A percentile compares a stretch with the other conserved stretches of the same genome.
Evolutionary conservation across 108 stramenopile genomes (phyloP).

Genomic region (Aurantiochytrium sp.): DNA sequence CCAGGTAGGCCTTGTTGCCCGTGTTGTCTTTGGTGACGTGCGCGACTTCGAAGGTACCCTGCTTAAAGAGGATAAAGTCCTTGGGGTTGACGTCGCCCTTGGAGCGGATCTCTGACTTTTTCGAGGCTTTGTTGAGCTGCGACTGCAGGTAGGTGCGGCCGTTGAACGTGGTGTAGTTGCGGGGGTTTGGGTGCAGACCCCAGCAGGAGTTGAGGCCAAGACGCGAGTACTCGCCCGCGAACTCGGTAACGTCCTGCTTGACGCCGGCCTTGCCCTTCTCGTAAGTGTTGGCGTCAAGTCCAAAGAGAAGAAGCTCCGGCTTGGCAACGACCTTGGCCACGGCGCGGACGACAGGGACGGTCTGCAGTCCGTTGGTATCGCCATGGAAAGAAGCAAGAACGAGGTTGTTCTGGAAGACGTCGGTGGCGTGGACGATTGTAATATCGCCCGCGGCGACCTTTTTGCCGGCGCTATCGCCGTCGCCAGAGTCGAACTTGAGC

Average conservation of each 20-base stretch:
- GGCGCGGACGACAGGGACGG: constrained; percentile 32
- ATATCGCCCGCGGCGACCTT: constrained; percentile 35
- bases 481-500: not conserved
- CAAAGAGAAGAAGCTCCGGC: constrained; percentile 30
- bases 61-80: constrained; percentile 40
- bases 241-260: constrained; percentile 37
- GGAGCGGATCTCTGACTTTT: constrained; percentile 53
- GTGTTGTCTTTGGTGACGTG: constrained; percentile 39
- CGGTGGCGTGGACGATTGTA: not conserved
- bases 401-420: not conserved
- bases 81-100: constrained; percentile 48
- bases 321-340: not conserved
- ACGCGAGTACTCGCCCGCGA: not conserved
- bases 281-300: constrained; percentile 44
- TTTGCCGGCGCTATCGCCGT: not conserved
- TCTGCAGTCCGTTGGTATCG: constrained; percentile 45
- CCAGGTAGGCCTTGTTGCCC: constrained; percentile 29
- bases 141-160: constrained; percentile 45
- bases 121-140: constrained; percentile 54
- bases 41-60: not conserved
- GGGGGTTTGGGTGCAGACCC: constrained; percentile 32
- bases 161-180: constrained; percentile 36
- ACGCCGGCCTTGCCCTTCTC: not conserved
- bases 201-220: constrained; percentile 36
- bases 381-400: constrained; percentile 40